phyloP scores from a whole-genome alignment of 2,329 filamentous ascomycete genomes.

The Sphaerostilbella broomeana region DNA sequence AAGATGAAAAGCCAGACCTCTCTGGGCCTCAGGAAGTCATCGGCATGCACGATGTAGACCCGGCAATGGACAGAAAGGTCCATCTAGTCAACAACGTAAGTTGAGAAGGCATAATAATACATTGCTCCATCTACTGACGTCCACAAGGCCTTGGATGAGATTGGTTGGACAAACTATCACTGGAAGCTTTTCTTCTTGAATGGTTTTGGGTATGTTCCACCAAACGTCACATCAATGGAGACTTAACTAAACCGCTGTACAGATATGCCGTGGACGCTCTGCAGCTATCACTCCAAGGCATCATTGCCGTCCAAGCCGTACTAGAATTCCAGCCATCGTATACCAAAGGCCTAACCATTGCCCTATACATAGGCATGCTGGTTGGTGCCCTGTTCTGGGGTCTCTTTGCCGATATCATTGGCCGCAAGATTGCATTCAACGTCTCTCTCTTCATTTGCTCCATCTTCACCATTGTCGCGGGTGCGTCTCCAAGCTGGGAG shows the following conservation, averaged over 20 bases:
- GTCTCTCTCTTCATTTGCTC: constrained; percentile 53
- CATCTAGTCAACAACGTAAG: constrained; percentile 16
- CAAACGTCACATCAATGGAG: neutral
- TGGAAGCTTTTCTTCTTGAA: constrained; percentile 55
- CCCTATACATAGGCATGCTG: constrained; percentile 43
- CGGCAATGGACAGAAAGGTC: constrained; percentile 11
- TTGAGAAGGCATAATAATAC: neutral
- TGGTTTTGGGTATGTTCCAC: constrained; percentile 42
- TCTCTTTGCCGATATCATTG: constrained; percentile 56
- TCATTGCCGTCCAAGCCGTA: constrained; percentile 49
- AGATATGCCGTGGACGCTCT: constrained; percentile 40
- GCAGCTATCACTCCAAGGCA: constrained; percentile 51
- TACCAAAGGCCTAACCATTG: constrained; percentile 47
- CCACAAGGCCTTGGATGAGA: constrained; percentile 37
- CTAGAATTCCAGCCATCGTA: constrained; percentile 41
- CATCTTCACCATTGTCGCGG: constrained; percentile 55
- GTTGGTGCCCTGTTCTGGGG: constrained; percentile 58
- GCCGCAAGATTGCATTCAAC: constrained; percentile 59
- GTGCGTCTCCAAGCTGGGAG: constrained; percentile 56
- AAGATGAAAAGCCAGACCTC: constrained; percentile 1
- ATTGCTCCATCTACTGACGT: constrained; percentile 5
- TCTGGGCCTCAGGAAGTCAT: constrained; percentile 6
- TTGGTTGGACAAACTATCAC: constrained; percentile 45
- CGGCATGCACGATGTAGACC: constrained; percentile 8
- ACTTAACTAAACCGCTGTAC: neutral